Percentiles rank a stretch among this genome's conserved stretches.
These are phyloP conservation scores for Moesziomyces globuligerus DNA, from an alignment of 1,284 basidiomycete species.

Conservation along the genomic window DNA sequence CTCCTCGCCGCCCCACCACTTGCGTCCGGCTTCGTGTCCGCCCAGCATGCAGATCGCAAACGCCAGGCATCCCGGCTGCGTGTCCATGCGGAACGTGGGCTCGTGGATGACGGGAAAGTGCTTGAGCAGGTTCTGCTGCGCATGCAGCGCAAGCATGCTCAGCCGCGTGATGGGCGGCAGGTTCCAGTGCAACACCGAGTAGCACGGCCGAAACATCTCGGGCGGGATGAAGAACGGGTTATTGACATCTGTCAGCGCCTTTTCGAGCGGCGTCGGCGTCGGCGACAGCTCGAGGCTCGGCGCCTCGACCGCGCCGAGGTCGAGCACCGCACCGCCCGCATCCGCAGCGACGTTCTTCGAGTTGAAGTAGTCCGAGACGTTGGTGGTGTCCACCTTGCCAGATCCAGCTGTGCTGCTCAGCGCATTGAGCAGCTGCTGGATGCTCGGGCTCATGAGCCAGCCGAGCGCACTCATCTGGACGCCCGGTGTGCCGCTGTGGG, in stretches of 20 bases:
- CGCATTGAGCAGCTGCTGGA: slow-evolving; percentile 53
- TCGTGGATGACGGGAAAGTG: slow-evolving; percentile 60
- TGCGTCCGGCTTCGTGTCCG: slow-evolving; percentile 52
- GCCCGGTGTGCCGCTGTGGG: slow-evolving; percentile 27
- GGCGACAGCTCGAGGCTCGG: slow-evolving; percentile 12
- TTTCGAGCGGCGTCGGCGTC: slow-evolving; percentile 35
- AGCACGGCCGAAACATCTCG: slow-evolving; percentile 55
- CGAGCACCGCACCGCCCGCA: not conserved
- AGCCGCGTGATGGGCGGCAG: slow-evolving; percentile 54
- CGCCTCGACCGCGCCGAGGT: slow-evolving; percentile 6
- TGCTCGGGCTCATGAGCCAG: slow-evolving; percentile 58
- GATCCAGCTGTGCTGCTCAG: slow-evolving; percentile 36
- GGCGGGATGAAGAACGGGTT: slow-evolving; percentile 59
- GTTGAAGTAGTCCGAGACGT: slow-evolving; percentile 45
- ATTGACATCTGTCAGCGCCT: slow-evolving; percentile 46
- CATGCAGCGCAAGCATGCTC: slow-evolving; percentile 55
- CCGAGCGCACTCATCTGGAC: slow-evolving; percentile 41
- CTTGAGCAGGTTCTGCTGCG: slow-evolving; percentile 60
- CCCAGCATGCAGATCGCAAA: slow-evolving; percentile 61
- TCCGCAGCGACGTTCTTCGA: slow-evolving; percentile 25
- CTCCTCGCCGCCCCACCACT: slow-evolving; percentile 61
- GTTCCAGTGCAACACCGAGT: slow-evolving; percentile 56
- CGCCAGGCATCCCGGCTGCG: slow-evolving; percentile 54
- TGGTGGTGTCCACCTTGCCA: slow-evolving; percentile 26
- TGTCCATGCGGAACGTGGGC: slow-evolving; percentile 60